A percentile compares a stretch with the other conserved stretches of the same genome.
phyloP scores from a whole-genome alignment of 2,329 filamentous ascomycete genomes.

The Alternaria sp. region DNA sequence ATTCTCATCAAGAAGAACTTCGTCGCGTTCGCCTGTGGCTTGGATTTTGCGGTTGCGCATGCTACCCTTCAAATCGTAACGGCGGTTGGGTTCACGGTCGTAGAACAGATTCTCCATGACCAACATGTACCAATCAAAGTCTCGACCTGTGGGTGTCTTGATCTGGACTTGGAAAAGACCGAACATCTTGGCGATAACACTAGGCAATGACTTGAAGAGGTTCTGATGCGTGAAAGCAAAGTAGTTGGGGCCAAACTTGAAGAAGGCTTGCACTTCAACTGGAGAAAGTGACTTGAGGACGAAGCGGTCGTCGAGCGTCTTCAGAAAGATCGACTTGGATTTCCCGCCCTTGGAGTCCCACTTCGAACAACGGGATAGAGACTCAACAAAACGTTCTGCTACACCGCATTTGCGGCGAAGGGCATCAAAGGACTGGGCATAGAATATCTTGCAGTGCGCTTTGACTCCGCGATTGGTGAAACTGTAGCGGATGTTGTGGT shows the following conservation, averaged over 20 bases:
- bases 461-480: constrained; percentile 93
- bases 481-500: constrained; percentile 94
- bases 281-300: constrained; percentile 91
- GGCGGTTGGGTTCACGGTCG: constrained; percentile 83
- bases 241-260: constrained; percentile 95
- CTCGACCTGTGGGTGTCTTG: constrained; percentile 93
- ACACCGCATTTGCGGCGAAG: constrained; percentile 92
- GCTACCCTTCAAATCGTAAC: constrained; percentile 91
- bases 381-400: constrained; percentile 92
- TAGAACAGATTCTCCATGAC: constrained; percentile 99
- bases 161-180: constrained; percentile 98
- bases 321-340: constrained; percentile 96
- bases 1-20: constrained; percentile 96
- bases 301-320: constrained; percentile 93
- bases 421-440: constrained; percentile 96
- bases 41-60: constrained; percentile 99
- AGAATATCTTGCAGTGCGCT: constrained; percentile 98
- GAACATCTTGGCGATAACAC: constrained; percentile 98
- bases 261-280: constrained; percentile 91
- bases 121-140: constrained; percentile 93
- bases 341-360: constrained; percentile 99
- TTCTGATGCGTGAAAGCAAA: constrained; percentile 98
- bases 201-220: constrained; percentile 90
- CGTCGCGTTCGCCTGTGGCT: constrained; percentile 92
- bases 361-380: constrained; percentile 91